Conservation (phyloP, 441 rosid genomes). For the Capsella rubella region DNA sequence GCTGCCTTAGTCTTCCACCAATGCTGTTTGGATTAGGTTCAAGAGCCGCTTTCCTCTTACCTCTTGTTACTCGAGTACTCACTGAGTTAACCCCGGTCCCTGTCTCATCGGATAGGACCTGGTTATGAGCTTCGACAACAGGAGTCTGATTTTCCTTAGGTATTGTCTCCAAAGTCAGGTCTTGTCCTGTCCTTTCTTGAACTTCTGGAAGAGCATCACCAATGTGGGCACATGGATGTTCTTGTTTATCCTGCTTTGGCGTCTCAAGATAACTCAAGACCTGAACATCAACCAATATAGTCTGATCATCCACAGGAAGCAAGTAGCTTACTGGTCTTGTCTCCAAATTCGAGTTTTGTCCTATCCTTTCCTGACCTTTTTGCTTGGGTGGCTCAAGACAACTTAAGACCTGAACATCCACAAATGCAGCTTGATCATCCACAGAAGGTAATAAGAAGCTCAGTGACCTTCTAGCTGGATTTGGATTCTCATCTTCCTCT, state of each 20-base stretch:
- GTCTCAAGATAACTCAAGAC: not conserved
- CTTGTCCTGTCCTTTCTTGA: not conserved
- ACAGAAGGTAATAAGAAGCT: slow-evolving; percentile 37
- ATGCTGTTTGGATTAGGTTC: slow-evolving; percentile 55
- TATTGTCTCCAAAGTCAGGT: not conserved
- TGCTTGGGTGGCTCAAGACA: not conserved
- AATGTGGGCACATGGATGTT: not conserved
- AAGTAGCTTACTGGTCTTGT: not conserved
- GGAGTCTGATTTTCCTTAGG: not conserved
- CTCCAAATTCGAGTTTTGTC: not conserved
- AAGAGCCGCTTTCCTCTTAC: slow-evolving; percentile 34
- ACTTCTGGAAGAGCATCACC: slow-evolving; percentile 15
- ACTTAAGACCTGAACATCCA: slow-evolving; percentile 13
- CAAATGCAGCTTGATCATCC: slow-evolving; percentile 27
- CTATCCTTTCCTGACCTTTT: not conserved
- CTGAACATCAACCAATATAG: slow-evolving; percentile 23
- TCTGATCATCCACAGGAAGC: slow-evolving; percentile 31
- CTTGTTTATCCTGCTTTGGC: slow-evolving; percentile 15
- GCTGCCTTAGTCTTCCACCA: slow-evolving; percentile 58
- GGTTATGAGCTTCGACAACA: not conserved
- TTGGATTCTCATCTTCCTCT: slow-evolving; percentile 33
- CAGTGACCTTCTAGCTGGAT: slow-evolving; percentile 51
- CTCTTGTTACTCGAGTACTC: slow-evolving; percentile 17
- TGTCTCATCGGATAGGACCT: slow-evolving; percentile 15
- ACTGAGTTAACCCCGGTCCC: not conserved